Percentiles rank a stretch among this genome's conserved stretches.
These are phyloP conservation scores for Aquilaria sinensis DNA, from an alignment of 345 rosid genomes.

Conservation along the genomic window DNA sequence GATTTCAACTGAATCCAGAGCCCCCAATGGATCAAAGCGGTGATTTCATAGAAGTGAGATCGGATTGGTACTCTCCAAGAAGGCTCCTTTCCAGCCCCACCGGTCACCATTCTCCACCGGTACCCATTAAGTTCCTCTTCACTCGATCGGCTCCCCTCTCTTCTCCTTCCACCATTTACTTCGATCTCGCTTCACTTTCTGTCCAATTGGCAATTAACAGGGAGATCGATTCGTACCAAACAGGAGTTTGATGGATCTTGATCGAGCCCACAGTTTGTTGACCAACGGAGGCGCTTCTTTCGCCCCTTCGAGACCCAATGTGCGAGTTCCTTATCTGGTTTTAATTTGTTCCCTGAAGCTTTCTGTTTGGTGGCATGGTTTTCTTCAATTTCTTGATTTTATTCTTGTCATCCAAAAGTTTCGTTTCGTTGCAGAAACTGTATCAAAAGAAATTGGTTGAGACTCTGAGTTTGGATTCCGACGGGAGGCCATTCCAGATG, in stretches of 20 bases:
- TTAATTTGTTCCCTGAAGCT: not conserved
- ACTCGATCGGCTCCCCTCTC: no score
- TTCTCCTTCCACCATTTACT: not conserved
- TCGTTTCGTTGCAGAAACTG: slow-evolving; percentile 21
- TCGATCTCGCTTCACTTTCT: slow-evolving; percentile 3
- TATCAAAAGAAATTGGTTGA: slow-evolving; percentile 29
- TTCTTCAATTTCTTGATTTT: no score
- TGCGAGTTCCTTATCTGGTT: no score
- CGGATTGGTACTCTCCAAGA: slow-evolving; percentile 44
- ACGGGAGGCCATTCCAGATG: slow-evolving; percentile 44
- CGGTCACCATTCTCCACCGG: slow-evolving; percentile 34
- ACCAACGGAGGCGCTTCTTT: slow-evolving; percentile 14
- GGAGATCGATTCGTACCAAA: slow-evolving; percentile 49
- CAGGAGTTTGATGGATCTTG: slow-evolving; percentile 55
- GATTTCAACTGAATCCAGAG: no score
- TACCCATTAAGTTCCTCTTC: not conserved
- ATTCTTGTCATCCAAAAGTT: not conserved
- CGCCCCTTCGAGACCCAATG: no score
- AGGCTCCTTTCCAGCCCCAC: slow-evolving; percentile 31
- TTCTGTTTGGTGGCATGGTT: not conserved
- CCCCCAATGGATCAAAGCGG: slow-evolving; percentile 25
- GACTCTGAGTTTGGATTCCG: slow-evolving; percentile 30
- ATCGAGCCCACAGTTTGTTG: slow-evolving; percentile 43
- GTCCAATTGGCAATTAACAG: slow-evolving; percentile 19
- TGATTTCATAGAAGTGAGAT: slow-evolving; percentile 1